Base-by-base conservation (phyloP, 2,329 filamentous ascomycete species). In the Ambrosiella xylebori region DNA sequence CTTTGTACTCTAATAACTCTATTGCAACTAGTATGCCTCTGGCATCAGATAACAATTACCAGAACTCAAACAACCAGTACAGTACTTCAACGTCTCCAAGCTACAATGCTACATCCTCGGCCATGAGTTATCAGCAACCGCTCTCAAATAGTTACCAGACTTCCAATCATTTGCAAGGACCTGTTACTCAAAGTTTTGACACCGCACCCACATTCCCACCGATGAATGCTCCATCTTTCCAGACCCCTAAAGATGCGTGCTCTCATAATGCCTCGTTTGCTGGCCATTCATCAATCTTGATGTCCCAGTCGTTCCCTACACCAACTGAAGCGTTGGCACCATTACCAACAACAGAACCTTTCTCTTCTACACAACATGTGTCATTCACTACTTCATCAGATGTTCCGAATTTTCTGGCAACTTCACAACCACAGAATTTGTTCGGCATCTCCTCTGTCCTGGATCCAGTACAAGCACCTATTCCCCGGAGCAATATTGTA, bases 121-220 rank as follows among this genome's bases (percentile, higher is more conserved):
- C 36, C 12, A 37, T 37, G n/a, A 54, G 17, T 38, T 44, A 52
- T 54, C 58, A 56, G 45, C 53, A 51, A 15, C 47, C 56, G 27
- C 27, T 27, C 11, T 47, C 57, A 3, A 54, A 40, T 40, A 35
- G 15, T 8, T 47, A 8, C n/a, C 44, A 47, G n/a, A 17, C 44
- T 47, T n/a, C 44, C 11, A 47, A 13, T 13, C 13, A 47, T 15
- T 47, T 47, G 13, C 8, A 13, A 47, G 8, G 13, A 17, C 44
- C 44, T 15, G 13, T 15, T 47, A 47, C 44, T 8, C 44, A 47
- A 17, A 8, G 8, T 47, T 47, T 15, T 15, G 19, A 47, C 6
- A 17, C 11, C n/a, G 19, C 44, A 47, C 4, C 44, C 11, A 47
- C 44, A 47, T 47, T 15, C n/a, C 12, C 7, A 8, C 44, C n/a